phyloP scores from a whole-genome alignment of 2,329 filamentous ascomycete species.

The Aspergillus pseudonomiae region DNA sequence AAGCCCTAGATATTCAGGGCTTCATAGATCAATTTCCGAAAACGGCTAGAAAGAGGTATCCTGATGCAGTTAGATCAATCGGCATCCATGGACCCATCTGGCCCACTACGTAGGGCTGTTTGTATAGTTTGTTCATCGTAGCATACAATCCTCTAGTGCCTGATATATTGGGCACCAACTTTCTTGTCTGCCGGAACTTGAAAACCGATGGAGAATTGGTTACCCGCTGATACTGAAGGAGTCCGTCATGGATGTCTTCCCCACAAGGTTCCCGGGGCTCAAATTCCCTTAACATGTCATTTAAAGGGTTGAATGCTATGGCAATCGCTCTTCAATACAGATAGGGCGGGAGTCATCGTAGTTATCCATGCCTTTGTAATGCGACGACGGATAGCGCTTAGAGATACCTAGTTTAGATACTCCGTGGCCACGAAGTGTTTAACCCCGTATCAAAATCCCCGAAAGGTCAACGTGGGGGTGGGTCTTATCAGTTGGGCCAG shows the following conservation, averaged over 20 bases:
- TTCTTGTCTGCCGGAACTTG: no score
- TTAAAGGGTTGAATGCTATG: no score
- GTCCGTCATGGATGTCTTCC: background rate
- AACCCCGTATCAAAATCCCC: background rate
- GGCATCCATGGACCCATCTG: background rate
- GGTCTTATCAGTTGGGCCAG: background rate
- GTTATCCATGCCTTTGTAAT: background rate
- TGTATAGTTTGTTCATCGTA: background rate
- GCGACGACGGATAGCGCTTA: background rate
- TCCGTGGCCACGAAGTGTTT: background rate
- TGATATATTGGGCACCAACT: background rate
- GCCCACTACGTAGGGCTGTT: background rate
- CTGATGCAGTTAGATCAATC: background rate
- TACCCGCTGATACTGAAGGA: no score
- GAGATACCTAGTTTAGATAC: background rate
- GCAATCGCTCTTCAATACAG: no score
- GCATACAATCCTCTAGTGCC: background rate
- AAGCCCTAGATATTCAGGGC: background rate
- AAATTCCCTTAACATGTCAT: background rate
- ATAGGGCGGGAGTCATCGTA: background rate
- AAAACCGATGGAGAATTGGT: no score
- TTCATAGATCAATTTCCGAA: constrained; percentile 1
- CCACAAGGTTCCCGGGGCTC: background rate
- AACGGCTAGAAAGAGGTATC: background rate
- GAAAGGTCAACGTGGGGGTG: constrained; percentile 1